Evolutionary conservation across 129 eudicot species (phyloP), one percentile per base, ranked within the genome.

Genomic region (Pittosporum tobira): DNA sequence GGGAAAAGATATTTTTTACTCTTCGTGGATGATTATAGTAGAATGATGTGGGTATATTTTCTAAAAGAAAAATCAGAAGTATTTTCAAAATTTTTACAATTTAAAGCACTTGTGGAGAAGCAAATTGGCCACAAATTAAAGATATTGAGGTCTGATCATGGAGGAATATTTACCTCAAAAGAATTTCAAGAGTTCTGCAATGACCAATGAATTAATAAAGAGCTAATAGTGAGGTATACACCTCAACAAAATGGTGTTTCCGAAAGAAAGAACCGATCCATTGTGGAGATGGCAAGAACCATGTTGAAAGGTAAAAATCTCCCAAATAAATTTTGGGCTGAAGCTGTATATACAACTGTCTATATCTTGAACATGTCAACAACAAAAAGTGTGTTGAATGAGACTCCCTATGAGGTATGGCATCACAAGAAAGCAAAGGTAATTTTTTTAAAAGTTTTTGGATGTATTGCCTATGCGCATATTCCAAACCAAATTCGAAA

Each of bases 341-440:
- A 72, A 47, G 55, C 47, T 0, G 62, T 64, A 0, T 43, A 23
- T 5, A 29, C 46, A 1, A 26, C 49, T 0, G 47, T 57, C 0
- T 72, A 65, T 16, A 40, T 72, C 6, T 61, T 58, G 2, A 73
- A 73, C 13, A 30, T 45, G 4, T 56, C 13, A 1, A 62, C 69
- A 0, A 73, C 69, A 18, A 67, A 67, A 25, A 69, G 25, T 1
- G 24, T 73, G 5, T 10, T 1, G 2, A 31, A 57, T 4, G 3
- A 18, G 3, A 73, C 64, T 0, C 78, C 78, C 5, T 61, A 22
- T 18, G 78, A 73, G 20, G 73, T 57, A 13, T 73, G 69, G 73
- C 1, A 4, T 6, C 26, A 49, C 10, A 16, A 9, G 43, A 66
- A 66, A 14, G 23, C 64, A 0, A n/a, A 21, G 2, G 23, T 55